Conservation (phyloP, 345 rosid species). For the Arabidopsis arenosa region DNA sequence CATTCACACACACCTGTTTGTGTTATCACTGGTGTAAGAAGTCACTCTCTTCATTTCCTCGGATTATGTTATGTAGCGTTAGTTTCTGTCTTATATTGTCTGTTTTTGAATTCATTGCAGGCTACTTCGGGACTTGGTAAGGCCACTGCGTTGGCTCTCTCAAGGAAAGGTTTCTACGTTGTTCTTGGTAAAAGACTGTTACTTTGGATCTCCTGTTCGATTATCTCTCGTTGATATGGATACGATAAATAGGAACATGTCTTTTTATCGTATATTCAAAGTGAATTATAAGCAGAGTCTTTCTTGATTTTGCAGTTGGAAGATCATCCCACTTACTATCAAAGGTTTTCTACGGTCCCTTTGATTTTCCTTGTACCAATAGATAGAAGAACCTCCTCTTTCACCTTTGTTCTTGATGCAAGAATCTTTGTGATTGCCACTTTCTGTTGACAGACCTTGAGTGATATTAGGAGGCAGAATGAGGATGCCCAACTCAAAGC, state of each 20-base stretch:
- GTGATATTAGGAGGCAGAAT: constrained; percentile 55
- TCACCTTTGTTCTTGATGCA: not conserved
- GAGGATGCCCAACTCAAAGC: constrained; percentile 64
- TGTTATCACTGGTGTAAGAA: constrained; percentile 77
- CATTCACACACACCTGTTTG: constrained; percentile 61
- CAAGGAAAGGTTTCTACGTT: constrained; percentile 72
- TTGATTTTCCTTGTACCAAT: not conserved
- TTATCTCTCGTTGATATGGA: not conserved
- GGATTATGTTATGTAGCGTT: not conserved
- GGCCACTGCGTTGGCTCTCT: constrained; percentile 73
- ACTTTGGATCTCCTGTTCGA: not conserved
- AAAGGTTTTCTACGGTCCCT: constrained; percentile 50
- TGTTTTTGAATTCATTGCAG: constrained; percentile 47
- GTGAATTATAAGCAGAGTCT: constrained; percentile 13
- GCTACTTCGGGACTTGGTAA: constrained; percentile 90
- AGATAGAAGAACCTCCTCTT: not conserved
- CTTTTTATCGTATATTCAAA: not conserved
- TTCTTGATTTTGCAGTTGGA: constrained; percentile 66
- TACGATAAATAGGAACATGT: constrained; percentile 12
- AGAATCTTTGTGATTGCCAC: constrained; percentile 21
- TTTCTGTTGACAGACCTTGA: constrained; percentile 55
- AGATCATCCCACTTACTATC: constrained; percentile 58
- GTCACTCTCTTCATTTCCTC: constrained; percentile 8
- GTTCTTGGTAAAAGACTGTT: constrained; percentile 60
- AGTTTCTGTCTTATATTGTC: not conserved